Conservation (phyloP, 306 rosid species). For the Lagenaria siceraria region DNA sequence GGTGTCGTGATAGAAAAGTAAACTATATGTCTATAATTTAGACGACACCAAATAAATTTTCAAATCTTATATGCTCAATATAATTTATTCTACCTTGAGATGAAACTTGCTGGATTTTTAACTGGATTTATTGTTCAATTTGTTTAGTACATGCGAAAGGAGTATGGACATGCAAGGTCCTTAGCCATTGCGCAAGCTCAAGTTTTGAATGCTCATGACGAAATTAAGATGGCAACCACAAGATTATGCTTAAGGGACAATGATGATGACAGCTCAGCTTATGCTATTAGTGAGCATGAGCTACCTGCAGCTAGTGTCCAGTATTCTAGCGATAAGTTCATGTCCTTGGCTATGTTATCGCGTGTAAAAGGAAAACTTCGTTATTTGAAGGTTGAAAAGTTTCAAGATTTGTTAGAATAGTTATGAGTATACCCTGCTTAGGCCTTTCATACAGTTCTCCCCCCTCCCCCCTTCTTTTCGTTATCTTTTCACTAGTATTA, state of each 20-base stretch:
- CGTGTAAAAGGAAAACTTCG: slow-evolving; percentile 83
- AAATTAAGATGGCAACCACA: slow-evolving; percentile 83
- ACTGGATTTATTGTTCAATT: slow-evolving; percentile 14
- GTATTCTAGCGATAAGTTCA: slow-evolving; percentile 67
- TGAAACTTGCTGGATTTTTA: background rate
- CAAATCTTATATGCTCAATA: background rate
- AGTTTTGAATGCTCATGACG: slow-evolving; percentile 82
- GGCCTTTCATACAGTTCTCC: background rate
- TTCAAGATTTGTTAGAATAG: background rate
- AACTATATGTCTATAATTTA: background rate
- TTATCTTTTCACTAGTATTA: background rate
- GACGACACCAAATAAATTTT: background rate
- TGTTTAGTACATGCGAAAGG: slow-evolving; percentile 80
- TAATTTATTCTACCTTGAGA: background rate
- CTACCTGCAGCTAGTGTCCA: slow-evolving; percentile 50
- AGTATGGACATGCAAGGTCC: slow-evolving; percentile 81
- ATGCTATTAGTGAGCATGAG: slow-evolving; percentile 62
- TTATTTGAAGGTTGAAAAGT: slow-evolving; percentile 54
- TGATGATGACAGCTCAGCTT: slow-evolving; percentile 59
- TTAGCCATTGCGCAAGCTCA: slow-evolving; percentile 89
- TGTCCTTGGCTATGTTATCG: slow-evolving; percentile 47
- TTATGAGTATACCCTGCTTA: background rate
- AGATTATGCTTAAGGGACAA: slow-evolving; percentile 47
- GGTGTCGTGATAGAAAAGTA: background rate
- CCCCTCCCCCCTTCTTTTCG: no score